A percentile compares a stretch with the other conserved stretches of the same genome.
Evolutionary conservation across 441 rosid genomes (phyloP).

Genomic region (Melastoma candidum): DNA sequence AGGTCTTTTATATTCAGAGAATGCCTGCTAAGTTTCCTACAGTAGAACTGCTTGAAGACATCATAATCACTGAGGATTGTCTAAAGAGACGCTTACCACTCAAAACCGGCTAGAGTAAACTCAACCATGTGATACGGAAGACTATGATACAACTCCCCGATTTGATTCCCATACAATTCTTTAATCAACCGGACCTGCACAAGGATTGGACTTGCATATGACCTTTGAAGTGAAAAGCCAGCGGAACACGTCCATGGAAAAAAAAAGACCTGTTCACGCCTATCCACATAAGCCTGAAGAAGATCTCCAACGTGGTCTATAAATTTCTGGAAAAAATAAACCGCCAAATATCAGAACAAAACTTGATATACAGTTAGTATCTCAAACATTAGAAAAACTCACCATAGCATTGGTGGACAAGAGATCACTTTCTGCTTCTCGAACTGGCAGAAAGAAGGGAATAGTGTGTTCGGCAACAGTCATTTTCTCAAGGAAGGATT

Average conservation of each 20-base stretch:
- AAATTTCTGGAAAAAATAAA: conserved; percentile 55
- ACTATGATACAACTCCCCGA: conserved; percentile 80
- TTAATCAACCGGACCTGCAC: conserved; percentile 81
- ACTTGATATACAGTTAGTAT: neutral
- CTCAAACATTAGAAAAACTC: conserved; percentile 23
- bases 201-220: neutral
- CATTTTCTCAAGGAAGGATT: conserved; percentile 94
- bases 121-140: conserved; percentile 92
- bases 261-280: conserved; percentile 75
- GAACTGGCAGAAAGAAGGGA: conserved; percentile 87
- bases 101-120: conserved; percentile 61
- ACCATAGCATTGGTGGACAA: conserved; percentile 91
- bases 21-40: no score
- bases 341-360: conserved; percentile 14
- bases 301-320: conserved; percentile 82
- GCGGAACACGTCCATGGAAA: conserved; percentile 2
- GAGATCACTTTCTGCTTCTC: conserved; percentile 85
- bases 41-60: neutral
- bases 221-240: neutral
- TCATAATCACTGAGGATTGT: neutral
- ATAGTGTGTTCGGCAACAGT: conserved; percentile 84
- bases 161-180: conserved; percentile 90
- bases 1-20: no score
- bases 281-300: conserved; percentile 86
- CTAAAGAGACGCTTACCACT: conserved; percentile 45